These are phyloP conservation scores for Murraya koenigii DNA, from an alignment of 345 rosid genomes.

Conservation along the genomic window DNA sequence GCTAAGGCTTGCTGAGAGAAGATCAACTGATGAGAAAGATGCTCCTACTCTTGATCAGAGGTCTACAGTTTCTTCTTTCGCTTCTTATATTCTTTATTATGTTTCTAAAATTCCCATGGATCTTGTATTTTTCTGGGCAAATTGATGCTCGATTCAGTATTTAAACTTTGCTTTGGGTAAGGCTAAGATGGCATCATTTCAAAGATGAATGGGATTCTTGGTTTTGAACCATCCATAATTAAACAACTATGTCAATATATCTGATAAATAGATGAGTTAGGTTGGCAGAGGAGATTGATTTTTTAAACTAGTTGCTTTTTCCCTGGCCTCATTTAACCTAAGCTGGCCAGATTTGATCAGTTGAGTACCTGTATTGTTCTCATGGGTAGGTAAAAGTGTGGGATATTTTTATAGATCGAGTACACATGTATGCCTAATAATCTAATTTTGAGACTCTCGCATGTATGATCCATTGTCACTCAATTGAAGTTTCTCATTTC, in stretches of 20 bases:
- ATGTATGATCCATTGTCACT: not conserved
- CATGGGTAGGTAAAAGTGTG: not conserved
- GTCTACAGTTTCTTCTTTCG: conserved; percentile 28
- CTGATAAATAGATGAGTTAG: not conserved
- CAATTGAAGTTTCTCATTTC: not conserved
- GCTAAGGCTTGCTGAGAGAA: conserved; percentile 90
- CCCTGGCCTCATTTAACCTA: not conserved
- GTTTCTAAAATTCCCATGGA: not conserved
- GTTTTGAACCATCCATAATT: not conserved
- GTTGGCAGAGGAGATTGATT: not conserved
- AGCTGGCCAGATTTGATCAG: not conserved
- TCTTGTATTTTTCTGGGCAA: not conserved
- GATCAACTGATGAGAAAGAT: conserved; percentile 56
- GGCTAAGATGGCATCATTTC: not conserved
- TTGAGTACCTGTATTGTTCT: not conserved
- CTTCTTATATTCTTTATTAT: not conserved
- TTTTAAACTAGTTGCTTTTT: not conserved
- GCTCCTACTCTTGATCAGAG: conserved; percentile 80
- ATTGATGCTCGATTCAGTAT: not conserved
- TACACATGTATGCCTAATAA: not conserved
- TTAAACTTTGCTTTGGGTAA: not conserved
- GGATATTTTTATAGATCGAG: not conserved
- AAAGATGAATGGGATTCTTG: not conserved
- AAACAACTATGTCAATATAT: not conserved
- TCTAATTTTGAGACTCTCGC: not conserved